Percentiles rank a stretch among this genome's conserved stretches.
Evolutionary conservation across 2,329 filamentous ascomycete species (phyloP).

Genomic region (Karstenula rhodostoma): DNA sequence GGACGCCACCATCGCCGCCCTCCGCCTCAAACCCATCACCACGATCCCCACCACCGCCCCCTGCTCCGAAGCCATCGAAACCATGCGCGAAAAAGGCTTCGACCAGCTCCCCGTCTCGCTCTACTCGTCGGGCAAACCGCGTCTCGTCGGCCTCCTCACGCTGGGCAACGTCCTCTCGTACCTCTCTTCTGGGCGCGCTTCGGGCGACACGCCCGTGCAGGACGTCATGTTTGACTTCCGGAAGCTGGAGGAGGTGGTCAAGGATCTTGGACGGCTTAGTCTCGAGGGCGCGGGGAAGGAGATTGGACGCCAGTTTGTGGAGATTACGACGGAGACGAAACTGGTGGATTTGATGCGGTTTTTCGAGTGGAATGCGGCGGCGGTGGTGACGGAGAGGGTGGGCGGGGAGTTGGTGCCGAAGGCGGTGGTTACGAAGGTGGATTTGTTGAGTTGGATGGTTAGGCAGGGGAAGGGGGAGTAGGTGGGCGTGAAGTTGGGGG

Average conservation of each 20-base stretch:
- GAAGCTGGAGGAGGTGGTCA: constrained; percentile 85
- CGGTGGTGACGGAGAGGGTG: constrained; percentile 84
- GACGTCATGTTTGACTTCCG: constrained; percentile 98
- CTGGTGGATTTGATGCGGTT: constrained; percentile 86
- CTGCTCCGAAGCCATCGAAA: constrained; percentile 91
- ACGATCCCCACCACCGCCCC: constrained; percentile 75
- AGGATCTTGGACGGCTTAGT: constrained; percentile 65
- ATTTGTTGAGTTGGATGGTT: constrained; percentile 91
- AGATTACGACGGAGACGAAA: constrained; percentile 91
- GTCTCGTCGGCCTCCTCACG: constrained; percentile 90
- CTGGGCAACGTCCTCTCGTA: constrained; percentile 93
- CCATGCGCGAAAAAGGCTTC: constrained; percentile 97
- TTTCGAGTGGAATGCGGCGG: constrained; percentile 97
- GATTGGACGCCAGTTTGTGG: constrained; percentile 75
- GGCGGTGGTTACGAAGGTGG: constrained; percentile 95
- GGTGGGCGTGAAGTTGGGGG: background rate
- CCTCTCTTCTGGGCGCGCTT: constrained; percentile 83
- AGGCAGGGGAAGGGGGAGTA: constrained; percentile 25
- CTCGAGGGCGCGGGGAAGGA: constrained; percentile 32
- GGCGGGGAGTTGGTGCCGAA: constrained; percentile 74
- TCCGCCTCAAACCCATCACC: constrained; percentile 92
- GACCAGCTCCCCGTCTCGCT: constrained; percentile 91
- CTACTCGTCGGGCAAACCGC: constrained; percentile 64
- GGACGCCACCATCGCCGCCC: constrained; percentile 78
- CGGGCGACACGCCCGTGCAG: constrained; percentile 74